A percentile compares a stretch with the other conserved stretches of the same genome.
Evolutionary conservation across 768 basidiomycete genomes (phyloP).

Genomic region (Crassisporium funariophilum): DNA sequence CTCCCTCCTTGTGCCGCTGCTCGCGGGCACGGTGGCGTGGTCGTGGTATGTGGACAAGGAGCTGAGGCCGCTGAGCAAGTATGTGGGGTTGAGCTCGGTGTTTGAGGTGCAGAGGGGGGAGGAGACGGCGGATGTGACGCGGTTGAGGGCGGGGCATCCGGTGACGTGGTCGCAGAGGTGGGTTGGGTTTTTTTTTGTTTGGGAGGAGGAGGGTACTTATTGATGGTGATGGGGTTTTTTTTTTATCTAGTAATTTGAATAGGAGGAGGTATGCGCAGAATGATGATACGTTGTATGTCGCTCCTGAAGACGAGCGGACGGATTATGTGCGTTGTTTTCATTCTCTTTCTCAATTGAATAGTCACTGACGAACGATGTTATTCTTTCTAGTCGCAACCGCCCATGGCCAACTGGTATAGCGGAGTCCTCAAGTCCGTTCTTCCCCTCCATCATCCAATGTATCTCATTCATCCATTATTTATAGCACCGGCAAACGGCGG

Average conservation of each 20-base stretch:
- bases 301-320: conserved; percentile 90
- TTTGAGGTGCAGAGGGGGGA: conserved; percentile 90
- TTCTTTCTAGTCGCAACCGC: conserved; percentile 79
- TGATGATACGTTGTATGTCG: conserved; percentile 93
- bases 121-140: conserved; percentile 76
- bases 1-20: conserved; percentile 70
- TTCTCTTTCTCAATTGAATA: not conserved
- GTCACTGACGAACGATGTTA: conserved; percentile 12
- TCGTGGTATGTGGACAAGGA: conserved; percentile 72
- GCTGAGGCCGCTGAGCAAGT: conserved; percentile 75
- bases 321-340: conserved; percentile 64
- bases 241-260: conserved; percentile 68
- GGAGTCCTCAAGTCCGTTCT: conserved; percentile 81
- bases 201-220: too few species aligned
- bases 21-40: conserved; percentile 76
- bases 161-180: conserved; percentile 91
- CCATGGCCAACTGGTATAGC: conserved; percentile 93
- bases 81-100: conserved; percentile 83
- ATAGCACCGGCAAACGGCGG: conserved; percentile 88
- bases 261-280: conserved; percentile 88
- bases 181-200: conserved; percentile 15
- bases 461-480: conserved; percentile 7
- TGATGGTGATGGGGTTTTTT: not conserved
- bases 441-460: not conserved
- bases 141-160: conserved; percentile 79